Evolutionary conservation across 2,329 filamentous ascomycete genomes (phyloP).

Genomic region (Penicillium hordei): DNA sequence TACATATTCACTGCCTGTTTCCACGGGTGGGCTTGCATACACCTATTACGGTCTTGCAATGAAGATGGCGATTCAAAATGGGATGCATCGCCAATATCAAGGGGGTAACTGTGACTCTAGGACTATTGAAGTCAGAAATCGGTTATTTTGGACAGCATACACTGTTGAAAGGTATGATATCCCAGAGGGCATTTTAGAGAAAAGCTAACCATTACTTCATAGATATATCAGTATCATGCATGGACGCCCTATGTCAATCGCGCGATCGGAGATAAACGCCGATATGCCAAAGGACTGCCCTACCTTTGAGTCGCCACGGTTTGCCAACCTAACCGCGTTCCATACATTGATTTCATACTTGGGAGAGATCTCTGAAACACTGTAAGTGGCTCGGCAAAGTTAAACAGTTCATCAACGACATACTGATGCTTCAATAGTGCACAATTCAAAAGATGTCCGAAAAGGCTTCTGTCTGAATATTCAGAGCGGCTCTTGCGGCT

Average conservation of each 20-base stretch:
- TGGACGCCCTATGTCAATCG: conserved; percentile 54
- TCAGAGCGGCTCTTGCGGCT: conserved; percentile 38
- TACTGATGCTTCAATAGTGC: conserved; percentile 31
- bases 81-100: conserved; percentile 56
- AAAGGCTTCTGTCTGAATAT: conserved; percentile 36
- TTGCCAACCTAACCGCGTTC: conserved; percentile 48
- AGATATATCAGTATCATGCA: conserved; percentile 58
- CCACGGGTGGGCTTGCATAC: conserved; percentile 56
- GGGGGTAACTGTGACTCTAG: conserved; percentile 48
- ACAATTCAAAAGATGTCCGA: conserved; percentile 38
- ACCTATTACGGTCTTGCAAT: conserved; percentile 57
- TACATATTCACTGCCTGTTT: conserved; percentile 55
- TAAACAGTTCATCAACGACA: not conserved
- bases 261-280: conserved; percentile 54
- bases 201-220: not conserved
- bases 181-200: not conserved
- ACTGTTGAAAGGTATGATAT: conserved; percentile 53
- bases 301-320: conserved; percentile 42
- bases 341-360: conserved; percentile 45
- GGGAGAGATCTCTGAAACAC: conserved; percentile 40
- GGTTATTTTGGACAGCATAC: conserved; percentile 58
- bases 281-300: conserved; percentile 50
- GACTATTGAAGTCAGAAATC: conserved; percentile 54
- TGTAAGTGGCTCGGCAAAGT: conserved; percentile 32
- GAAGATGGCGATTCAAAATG: conserved; percentile 59